A percentile compares a stretch with the other conserved stretches of the same genome.
phyloP scores from a whole-genome alignment of 2,329 filamentous ascomycete genomes.

The Beauveria bassiana region DNA sequence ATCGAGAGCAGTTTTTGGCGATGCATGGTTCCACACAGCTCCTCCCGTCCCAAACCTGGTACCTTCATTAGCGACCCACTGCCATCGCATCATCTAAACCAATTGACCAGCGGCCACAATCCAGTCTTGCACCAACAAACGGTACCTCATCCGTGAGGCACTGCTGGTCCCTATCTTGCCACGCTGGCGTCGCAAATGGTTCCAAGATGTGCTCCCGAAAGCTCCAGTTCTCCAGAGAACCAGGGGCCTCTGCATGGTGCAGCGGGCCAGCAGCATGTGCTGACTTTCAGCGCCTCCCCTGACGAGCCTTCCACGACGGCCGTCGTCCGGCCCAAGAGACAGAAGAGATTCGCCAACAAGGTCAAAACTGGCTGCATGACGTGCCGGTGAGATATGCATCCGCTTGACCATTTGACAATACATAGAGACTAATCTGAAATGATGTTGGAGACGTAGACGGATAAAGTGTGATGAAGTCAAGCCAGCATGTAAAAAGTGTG shows the following conservation, averaged over 20 bases:
- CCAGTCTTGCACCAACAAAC: not conserved
- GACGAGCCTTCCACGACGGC: not conserved
- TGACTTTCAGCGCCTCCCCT: not conserved
- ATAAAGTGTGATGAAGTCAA: conserved; percentile 9
- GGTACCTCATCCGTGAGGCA: not conserved
- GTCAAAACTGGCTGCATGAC: conserved; percentile 9
- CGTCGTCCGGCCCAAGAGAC: not conserved
- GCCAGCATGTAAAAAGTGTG: conserved; percentile 1
- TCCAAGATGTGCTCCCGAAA: not conserved
- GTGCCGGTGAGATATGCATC: not conserved
- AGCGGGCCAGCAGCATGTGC: not conserved
- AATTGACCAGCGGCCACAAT: too few species aligned
- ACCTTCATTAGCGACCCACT: not conserved
- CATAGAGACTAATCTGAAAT: not conserved
- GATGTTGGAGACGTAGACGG: not conserved
- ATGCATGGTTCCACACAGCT: too few species aligned
- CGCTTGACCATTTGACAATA: not conserved
- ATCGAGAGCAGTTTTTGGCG: too few species aligned
- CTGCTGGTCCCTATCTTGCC: not conserved
- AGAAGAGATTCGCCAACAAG: conserved; percentile 1
- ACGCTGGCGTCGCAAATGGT: not conserved
- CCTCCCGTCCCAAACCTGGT: too few species aligned
- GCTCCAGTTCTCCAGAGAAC: not conserved
- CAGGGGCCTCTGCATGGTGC: not conserved
- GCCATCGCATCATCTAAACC: too few species aligned